These are phyloP conservation scores for Microstroma glucosiphilum DNA, from an alignment of 1,284 basidiomycete genomes.

Conservation along the genomic window DNA sequence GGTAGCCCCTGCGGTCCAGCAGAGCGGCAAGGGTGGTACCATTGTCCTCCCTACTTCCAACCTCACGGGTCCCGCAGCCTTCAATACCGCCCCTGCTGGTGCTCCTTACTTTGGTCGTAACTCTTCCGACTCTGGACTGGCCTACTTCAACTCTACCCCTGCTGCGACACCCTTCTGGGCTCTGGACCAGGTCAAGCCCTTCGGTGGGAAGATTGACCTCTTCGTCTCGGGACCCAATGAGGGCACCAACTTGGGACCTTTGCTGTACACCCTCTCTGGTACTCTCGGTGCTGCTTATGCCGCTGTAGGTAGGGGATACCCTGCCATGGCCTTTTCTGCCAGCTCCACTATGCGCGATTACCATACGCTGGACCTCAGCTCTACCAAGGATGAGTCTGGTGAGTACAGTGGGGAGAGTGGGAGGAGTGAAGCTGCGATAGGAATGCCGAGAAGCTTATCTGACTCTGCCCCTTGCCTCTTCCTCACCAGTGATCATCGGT, in stretches of 20 bases:
- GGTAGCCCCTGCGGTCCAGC: conserved; percentile 30
- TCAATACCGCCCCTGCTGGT: conserved; percentile 23
- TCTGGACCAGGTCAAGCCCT: conserved; percentile 29
- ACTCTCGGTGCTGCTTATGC: conserved; percentile 39
- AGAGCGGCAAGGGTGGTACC: conserved; percentile 41
- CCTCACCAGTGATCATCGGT: conserved; percentile 20
- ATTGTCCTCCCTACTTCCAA: conserved; percentile 34
- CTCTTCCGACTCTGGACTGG: conserved; percentile 21
- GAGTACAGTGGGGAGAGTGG: too few relatives aligned
- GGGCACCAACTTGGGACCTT: conserved; percentile 32
- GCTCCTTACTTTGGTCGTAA: conserved; percentile 25
- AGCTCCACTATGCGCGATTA: conserved; percentile 25
- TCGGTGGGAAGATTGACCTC: conserved; percentile 26
- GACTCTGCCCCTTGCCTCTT: neutral
- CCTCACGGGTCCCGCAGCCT: conserved; percentile 27
- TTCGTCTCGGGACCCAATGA: conserved; percentile 28
- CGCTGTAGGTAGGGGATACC: conserved; percentile 28
- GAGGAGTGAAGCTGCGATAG: too few relatives aligned
- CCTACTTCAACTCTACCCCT: conserved; percentile 38
- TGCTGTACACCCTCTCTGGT: conserved; percentile 37
- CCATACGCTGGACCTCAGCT: conserved; percentile 22
- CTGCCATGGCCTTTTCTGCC: conserved; percentile 39
- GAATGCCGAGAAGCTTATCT: too few relatives aligned
- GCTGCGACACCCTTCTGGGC: conserved; percentile 27
- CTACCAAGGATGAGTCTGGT: conserved; percentile 27